Conservation (phyloP, 768 basidiomycete species). For the Macrolepiota fuliginosa region DNA sequence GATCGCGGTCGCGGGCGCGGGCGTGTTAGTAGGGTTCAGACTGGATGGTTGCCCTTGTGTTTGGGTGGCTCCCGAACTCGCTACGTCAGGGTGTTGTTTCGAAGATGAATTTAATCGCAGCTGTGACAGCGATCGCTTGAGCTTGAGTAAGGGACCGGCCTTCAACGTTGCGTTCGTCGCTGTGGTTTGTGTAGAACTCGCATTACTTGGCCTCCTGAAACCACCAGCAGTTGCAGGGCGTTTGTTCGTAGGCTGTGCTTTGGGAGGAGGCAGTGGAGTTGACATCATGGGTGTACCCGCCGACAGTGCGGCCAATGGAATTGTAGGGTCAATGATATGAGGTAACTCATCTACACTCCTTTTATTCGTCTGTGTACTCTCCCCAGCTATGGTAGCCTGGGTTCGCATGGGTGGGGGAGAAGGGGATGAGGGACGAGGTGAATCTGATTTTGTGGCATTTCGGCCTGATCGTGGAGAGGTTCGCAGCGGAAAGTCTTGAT, state of each 20-base stretch:
- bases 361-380: not conserved
- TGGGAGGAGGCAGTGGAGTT: not conserved
- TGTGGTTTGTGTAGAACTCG: not conserved
- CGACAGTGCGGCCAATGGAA: not conserved
- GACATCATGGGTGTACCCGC: not conserved
- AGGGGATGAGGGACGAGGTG: not conserved
- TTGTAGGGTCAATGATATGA: not conserved
- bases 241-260: conserved; percentile 10
- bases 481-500: conserved; percentile 6
- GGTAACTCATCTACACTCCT: not conserved
- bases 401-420: not conserved
- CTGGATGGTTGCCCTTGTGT: not conserved
- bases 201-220: conserved; percentile 1
- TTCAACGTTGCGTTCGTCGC: not conserved
- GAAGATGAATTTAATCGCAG: conserved; percentile 2
- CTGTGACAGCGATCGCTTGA: conserved; percentile 12
- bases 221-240: not conserved
- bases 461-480: conserved; percentile 1
- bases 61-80: not conserved
- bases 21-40: not conserved
- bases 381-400: not conserved
- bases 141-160: conserved; percentile 7
- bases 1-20: not conserved
- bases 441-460: conserved; percentile 6
- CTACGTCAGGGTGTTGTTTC: conserved; percentile 1